Conservation (phyloP, 495 filamentous ascomycete genomes). For the Penicillium turbatum region DNA sequence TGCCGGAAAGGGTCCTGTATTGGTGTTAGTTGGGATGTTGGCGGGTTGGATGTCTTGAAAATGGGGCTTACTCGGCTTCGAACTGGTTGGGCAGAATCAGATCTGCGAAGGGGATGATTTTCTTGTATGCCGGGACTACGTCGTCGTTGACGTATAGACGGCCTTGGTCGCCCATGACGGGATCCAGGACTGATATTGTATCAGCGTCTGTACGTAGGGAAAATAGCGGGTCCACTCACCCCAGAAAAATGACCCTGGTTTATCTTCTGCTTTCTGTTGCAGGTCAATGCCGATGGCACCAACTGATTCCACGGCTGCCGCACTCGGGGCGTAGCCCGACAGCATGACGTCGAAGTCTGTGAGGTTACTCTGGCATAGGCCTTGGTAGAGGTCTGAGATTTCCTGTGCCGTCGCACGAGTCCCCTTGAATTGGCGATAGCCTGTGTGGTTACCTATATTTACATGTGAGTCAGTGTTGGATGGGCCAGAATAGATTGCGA, state of each 20-base stretch:
- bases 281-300: conserved; percentile 79
- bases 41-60: not conserved
- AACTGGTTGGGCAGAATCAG: conserved; percentile 95
- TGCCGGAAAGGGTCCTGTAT: conserved; percentile 70
- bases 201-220: not conserved
- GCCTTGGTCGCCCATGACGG: conserved; percentile 96
- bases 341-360: conserved; percentile 88
- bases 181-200: conserved; percentile 66
- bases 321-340: conserved; percentile 86
- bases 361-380: conserved; percentile 74
- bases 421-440: conserved; percentile 82
- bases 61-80: conserved; percentile 74
- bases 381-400: conserved; percentile 79
- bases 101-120: conserved; percentile 73
- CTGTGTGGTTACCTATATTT: conserved; percentile 79
- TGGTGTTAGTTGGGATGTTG: not conserved
- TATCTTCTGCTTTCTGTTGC: conserved; percentile 56
- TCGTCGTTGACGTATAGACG: conserved; percentile 84
- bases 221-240: conserved; percentile 38
- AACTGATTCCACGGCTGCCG: conserved; percentile 74
- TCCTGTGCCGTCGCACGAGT: conserved; percentile 73
- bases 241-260: conserved; percentile 87
- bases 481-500: not conserved
- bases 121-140: conserved; percentile 86
- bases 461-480: conserved; percentile 5